phyloP scores from a whole-genome alignment of 2,329 filamentous ascomycete species.

The Chalaropsis ovoidea region DNA sequence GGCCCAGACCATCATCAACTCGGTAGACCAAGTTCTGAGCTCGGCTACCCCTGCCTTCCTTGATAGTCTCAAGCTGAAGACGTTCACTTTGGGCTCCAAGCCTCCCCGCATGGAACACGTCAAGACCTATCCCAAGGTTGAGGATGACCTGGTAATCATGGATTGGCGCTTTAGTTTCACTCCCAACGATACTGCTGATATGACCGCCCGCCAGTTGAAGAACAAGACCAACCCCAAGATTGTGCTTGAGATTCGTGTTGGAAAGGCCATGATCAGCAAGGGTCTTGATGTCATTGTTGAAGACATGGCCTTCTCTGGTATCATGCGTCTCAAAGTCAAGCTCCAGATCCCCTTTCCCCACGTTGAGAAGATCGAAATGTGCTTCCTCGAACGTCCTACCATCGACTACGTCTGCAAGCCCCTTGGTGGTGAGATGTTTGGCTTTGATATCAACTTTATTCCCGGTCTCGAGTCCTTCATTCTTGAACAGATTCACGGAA shows the following conservation, averaged over 20 bases:
- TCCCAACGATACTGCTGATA: constrained; percentile 82
- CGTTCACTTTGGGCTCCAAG: constrained; percentile 87
- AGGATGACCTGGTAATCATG: constrained; percentile 95
- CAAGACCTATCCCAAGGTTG: constrained; percentile 92
- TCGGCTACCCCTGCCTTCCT: constrained; percentile 84
- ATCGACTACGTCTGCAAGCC: constrained; percentile 99
- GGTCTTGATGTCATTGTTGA: constrained; percentile 95
- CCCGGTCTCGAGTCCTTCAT: constrained; percentile 91
- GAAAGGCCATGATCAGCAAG: constrained; percentile 95
- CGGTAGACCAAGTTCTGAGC: constrained; percentile 91
- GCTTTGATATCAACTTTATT: constrained; percentile 98
- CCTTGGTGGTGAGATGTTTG: constrained; percentile 85
- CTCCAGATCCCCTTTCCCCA: constrained; percentile 93
- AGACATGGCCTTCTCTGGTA: constrained; percentile 88
- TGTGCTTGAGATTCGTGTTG: constrained; percentile 85
- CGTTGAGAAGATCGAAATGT: constrained; percentile 88
- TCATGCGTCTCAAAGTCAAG: constrained; percentile 97
- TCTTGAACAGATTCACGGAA: constrained; percentile 89
- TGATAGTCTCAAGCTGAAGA: constrained; percentile 86
- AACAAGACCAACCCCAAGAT: constrained; percentile 97
- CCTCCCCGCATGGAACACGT: constrained; percentile 94
- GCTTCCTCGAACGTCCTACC: constrained; percentile 75
- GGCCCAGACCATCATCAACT: constrained; percentile 81
- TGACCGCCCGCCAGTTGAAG: constrained; percentile 81
- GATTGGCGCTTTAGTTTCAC: constrained; percentile 99